phyloP scores from a whole-genome alignment of 345 rosid genomes.

The Acer yangbiense region DNA sequence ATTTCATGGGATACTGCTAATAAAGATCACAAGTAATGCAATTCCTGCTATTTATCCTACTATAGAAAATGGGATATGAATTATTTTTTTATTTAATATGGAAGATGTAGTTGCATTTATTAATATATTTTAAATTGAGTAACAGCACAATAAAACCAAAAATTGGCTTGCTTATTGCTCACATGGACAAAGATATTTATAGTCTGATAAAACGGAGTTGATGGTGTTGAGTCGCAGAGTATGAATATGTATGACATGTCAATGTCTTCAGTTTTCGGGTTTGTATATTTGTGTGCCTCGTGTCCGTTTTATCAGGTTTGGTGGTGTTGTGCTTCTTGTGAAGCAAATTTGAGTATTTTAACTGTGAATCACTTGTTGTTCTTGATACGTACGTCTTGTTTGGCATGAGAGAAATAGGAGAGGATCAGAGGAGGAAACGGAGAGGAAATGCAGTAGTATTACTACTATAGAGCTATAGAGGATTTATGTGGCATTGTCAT shows the following conservation, averaged over 20 bases:
- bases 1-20: background rate
- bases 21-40: too few relatives aligned
- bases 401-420: background rate
- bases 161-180: background rate
- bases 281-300: background rate
- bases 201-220: background rate
- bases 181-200: background rate
- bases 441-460: background rate
- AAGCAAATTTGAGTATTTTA: background rate
- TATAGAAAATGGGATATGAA: background rate
- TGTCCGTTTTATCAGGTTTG: background rate
- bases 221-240: background rate
- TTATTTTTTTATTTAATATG: background rate
- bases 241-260: background rate
- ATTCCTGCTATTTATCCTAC: background rate
- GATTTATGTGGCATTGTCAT: background rate
- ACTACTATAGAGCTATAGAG: background rate
- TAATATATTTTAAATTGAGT: background rate
- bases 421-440: too few relatives aligned
- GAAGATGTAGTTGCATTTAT: background rate
- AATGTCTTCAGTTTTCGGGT: background rate
- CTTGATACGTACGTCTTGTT: background rate
- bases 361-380: background rate
- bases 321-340: background rate
- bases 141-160: background rate